Conservation (phyloP, 768 basidiomycete genomes). For the Lactifluus hygrophoroides region DNA sequence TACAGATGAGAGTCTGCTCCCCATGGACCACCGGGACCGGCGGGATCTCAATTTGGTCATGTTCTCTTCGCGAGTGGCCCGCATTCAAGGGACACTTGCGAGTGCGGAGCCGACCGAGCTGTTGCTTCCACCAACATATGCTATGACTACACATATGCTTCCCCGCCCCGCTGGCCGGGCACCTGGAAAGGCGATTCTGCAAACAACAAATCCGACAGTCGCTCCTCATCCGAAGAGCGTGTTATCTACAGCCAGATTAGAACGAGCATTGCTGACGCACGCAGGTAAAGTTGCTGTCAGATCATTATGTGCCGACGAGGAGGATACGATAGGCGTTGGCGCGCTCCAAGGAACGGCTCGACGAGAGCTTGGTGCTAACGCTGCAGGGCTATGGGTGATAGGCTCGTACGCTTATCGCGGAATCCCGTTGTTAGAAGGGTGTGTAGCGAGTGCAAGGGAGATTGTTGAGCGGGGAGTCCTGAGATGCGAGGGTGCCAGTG, state of each 20-base stretch:
- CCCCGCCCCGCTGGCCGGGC: slow-evolving; percentile 31
- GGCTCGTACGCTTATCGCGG: slow-evolving; percentile 65
- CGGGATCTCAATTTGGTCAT: slow-evolving; percentile 60
- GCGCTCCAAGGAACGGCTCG: slow-evolving; percentile 43
- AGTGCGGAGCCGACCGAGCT: background rate
- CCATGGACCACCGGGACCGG: slow-evolving; percentile 39
- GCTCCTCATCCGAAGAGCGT: slow-evolving; percentile 39
- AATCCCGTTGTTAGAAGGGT: slow-evolving; percentile 73
- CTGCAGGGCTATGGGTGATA: slow-evolving; percentile 57
- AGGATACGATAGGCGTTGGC: slow-evolving; percentile 32
- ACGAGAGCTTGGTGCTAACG: slow-evolving; percentile 23
- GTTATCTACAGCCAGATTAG: slow-evolving; percentile 49
- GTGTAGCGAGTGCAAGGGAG: slow-evolving; percentile 61
- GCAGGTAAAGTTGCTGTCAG: slow-evolving; percentile 43
- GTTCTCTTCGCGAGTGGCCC: slow-evolving; percentile 1
- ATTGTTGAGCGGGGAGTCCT: slow-evolving; percentile 33
- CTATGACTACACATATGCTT: slow-evolving; percentile 66
- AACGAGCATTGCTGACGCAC: slow-evolving; percentile 51
- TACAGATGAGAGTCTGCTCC: slow-evolving; percentile 51
- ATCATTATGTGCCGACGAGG: slow-evolving; percentile 30
- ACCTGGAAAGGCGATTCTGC: slow-evolving; percentile 38
- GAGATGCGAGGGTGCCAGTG: slow-evolving; percentile 19
- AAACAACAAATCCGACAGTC: slow-evolving; percentile 69
- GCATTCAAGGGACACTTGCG: background rate
- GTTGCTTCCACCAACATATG: slow-evolving; percentile 41